Evolutionary conservation across 495 filamentous ascomycete species (phyloP), one percentile per base, ranked within the genome.

Genomic region (Apodospora peruviana): DNA sequence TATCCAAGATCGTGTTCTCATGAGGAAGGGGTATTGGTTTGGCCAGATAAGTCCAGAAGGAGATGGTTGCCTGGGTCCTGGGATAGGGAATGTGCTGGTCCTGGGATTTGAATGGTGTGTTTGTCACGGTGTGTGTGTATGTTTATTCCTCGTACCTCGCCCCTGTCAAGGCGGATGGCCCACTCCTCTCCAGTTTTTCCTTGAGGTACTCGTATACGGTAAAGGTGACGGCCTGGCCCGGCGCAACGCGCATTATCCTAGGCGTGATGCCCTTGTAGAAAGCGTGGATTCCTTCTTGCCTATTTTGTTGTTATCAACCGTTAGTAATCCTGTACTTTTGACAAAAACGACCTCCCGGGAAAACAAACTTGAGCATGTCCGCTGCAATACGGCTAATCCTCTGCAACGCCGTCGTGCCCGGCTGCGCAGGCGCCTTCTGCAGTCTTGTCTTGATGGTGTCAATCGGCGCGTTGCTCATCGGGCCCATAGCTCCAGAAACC

Each of bases 251-350:
- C 91, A 97, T 97, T 52, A 98, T 86, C 51, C 93, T 79, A 8
- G 93, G 93, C 45, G 93, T 99, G 68, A 99, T 97, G 52, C 93
- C 93, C 80, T 96, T 96, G 75, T 96, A 99, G 75, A 99, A 99
- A 10, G 91, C 91, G 40, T 86, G 81, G 49, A 87, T 73, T 10
- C 93, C 93, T 67, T 99, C 93, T 67, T 91, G 85, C 47, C 76
- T 80, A 51, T 46, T 32, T 14, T 8, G 1, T 22, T 14, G 11
- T 47, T 7, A 32, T 32, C 14, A 32, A 7, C 7, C 23, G 40
- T 36, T n/a, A 25, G 10, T 9, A 16, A 14, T 17, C 16, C n/a
- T 1, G 1, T 20, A 3, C 0, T n/a, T n/a, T n/a, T n/a, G n/a
- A n/a, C n/a, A n/a, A n/a, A n/a, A n/a, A 16, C 36, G 29, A 35